These are phyloP conservation scores for Leucocoprinus leucothites DNA, from an alignment of 768 basidiomycete species.

Conservation along the genomic window DNA sequence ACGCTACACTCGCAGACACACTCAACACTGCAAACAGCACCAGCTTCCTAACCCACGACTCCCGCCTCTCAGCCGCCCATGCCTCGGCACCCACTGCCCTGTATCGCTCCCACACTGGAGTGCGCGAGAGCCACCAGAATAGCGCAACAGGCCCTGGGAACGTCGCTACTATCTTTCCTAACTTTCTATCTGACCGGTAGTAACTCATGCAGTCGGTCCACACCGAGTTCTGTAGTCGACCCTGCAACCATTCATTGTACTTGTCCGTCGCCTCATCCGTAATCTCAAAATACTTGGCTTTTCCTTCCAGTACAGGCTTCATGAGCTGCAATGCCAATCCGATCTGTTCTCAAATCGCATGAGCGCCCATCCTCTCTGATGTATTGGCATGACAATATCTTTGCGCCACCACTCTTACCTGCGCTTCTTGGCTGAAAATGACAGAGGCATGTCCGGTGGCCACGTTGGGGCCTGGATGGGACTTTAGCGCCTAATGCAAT, in stretches of 20 bases:
- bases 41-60: constrained; percentile 18
- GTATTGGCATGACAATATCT: neutral
- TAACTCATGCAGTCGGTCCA: constrained; percentile 55
- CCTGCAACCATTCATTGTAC: constrained; percentile 53
- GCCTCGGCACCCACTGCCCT: constrained; percentile 35
- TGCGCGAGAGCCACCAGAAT: constrained; percentile 51
- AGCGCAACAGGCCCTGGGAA: constrained; percentile 53
- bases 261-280: constrained; percentile 40
- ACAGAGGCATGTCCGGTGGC: constrained; percentile 57
- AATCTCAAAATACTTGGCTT: constrained; percentile 48
- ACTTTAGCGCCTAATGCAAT: constrained; percentile 2
- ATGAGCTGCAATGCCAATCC: constrained; percentile 46
- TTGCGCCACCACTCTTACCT: constrained; percentile 31
- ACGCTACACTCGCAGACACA: neutral
- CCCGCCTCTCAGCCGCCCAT: constrained; percentile 30
- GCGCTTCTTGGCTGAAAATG: constrained; percentile 52
- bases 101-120: constrained; percentile 42
- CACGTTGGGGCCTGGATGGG: constrained; percentile 48
- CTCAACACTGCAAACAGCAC: constrained; percentile 14
- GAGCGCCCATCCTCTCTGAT: constrained; percentile 9
- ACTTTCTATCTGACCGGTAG: constrained; percentile 35
- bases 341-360: constrained; percentile 33
- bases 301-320: constrained; percentile 46
- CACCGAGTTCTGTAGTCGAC: constrained; percentile 43
- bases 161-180: constrained; percentile 39